Evolutionary conservation across 2,329 filamentous ascomycete genomes (phyloP), one percentile per base, ranked within the genome.

Genomic region (Fragosphaeria purpurea): DNA sequence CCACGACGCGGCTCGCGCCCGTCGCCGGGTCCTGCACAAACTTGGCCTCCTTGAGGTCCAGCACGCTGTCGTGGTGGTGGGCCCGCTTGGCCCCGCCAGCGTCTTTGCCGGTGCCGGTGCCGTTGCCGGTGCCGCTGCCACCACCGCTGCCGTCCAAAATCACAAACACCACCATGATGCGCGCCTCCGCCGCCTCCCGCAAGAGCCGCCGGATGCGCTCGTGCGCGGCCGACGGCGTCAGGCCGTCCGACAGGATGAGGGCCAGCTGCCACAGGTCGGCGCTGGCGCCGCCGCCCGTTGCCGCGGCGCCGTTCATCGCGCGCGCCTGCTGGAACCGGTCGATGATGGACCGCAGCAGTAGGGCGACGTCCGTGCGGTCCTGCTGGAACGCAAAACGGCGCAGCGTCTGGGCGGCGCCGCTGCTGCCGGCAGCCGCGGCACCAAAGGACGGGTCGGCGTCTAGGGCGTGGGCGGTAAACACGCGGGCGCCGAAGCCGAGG

Each of bases 91-190:
- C 22, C 22, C 22, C 22, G 22, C 22, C 22, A 2, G 22, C 22
- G 22, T 22, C 22, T 22, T 22, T 22, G 22, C n/a, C n/a, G 44
- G 75, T 76, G n/a, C 30, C 40, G 42, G 13, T 8, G 30, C 34
- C 5, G 31, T 12, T 46, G 9, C 32, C 56, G 39, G 40, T 44
- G 31, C 31, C 35, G 32, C 12, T 43, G 13, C 30, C 32, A 57
- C 52, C 56, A 35, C 62, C 60, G 22, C 68, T 71, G 59, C 80
- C 76, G 70, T 98, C 93, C 62, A 98, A 88, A 61, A 99, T 86
- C 60, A 98, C 88, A 65, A 98, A 99, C 6, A 98, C 91, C 56
- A 97, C 83, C 88, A 98, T 96, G 63, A 99, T 94, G 12, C 89
- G 77, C 68, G 96, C 88, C 66, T 96, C 90, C 61, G 89, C 82